Base-by-base conservation (phyloP, 2,329 filamentous ascomycete species). In the Ustulina deusta region DNA sequence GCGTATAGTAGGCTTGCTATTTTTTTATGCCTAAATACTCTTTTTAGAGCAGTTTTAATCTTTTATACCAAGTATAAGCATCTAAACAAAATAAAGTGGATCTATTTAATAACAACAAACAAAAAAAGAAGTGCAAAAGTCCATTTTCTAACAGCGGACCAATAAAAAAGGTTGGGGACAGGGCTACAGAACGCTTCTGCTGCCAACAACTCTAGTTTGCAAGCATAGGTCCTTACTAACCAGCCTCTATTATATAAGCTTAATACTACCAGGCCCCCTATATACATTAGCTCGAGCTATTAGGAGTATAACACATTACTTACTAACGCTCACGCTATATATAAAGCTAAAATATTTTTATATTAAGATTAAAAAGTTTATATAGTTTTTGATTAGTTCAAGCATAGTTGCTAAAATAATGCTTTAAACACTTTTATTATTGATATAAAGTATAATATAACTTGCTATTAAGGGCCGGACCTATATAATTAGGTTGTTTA, bases 401-500 rank as follows among this genome's bases (percentile, higher is more conserved):
- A 60, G 20, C 20, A 60, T n/a, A 10, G n/a, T 34, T 3, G 44
- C 6, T 3, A 20, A 20, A 42, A 65, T 65, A 11, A 65, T 25
- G 3, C 55, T 22, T 27, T 46, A 25, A 38, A 42, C 40, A 6
- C 40, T 13, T 42, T 13, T 13, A n/a, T 13, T n/a, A n/a, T 42
- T 13, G 40, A 42, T 65, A 15, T 25, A 65, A 4, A 65, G 22
- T 6, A 65, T 65, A 13, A 29, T 54, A 29, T 64, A 25, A 36
- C 61, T 54, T 22, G 61, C 61, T 22, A 44, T 64, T 27, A 22
- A 54, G 20, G 61, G 61, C n/a, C 61, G 61, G 20, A 64, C 17
- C 27, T 29, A 27, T 10, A 64, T 54, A 44, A 38, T 44, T 10
- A 64, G 27, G 17, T 64, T 22, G n/a, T 5, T 20, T 29, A 36